Percentiles rank a stretch among this genome's conserved stretches.
Evolutionary conservation across 192 early-diverging fungal species (phyloP).

Genomic region (Rhizoclosmatium sp.): DNA sequence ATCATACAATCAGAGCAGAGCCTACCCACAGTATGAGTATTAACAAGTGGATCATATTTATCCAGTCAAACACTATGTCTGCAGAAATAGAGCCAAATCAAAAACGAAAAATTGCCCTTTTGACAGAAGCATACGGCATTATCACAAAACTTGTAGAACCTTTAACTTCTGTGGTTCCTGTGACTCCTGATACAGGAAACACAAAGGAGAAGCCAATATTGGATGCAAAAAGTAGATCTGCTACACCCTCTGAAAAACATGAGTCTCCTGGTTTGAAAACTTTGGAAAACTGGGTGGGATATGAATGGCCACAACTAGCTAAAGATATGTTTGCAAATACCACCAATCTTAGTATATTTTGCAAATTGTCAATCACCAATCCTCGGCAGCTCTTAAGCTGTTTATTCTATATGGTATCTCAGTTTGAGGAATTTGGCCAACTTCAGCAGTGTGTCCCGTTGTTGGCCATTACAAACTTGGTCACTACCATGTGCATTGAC

Average conservation of each 20-base stretch:
- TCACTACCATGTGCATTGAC: not conserved
- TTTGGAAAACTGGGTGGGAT: slow-evolving; percentile 30
- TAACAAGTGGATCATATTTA: not conserved
- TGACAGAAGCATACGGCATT: not conserved
- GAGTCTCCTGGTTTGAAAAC: not conserved
- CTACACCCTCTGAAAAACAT: not conserved
- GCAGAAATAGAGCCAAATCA: slow-evolving; percentile 6
- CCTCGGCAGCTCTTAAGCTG: slow-evolving; percentile 13
- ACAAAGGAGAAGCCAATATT: too few relatives aligned
- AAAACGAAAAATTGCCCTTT: not conserved
- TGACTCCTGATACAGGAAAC: too few relatives aligned
- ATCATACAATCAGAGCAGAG: not conserved
- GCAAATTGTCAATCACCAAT: not conserved
- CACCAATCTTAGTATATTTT: not conserved
- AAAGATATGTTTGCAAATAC: slow-evolving; percentile 7
- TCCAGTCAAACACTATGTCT: slow-evolving; percentile 15
- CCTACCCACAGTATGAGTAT: too few relatives aligned
- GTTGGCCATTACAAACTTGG: not conserved
- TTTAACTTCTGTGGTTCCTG: not conserved
- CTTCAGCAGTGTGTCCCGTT: slow-evolving; percentile 25
- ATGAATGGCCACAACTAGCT: slow-evolving; percentile 21
- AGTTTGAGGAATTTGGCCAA: slow-evolving; percentile 15
- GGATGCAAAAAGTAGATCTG: slow-evolving; percentile 11
- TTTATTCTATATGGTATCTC: not conserved
- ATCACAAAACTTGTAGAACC: slow-evolving; percentile 15